Base-by-base conservation (phyloP, 768 basidiomycete species). In the Phanerochaete sordida region DNA sequence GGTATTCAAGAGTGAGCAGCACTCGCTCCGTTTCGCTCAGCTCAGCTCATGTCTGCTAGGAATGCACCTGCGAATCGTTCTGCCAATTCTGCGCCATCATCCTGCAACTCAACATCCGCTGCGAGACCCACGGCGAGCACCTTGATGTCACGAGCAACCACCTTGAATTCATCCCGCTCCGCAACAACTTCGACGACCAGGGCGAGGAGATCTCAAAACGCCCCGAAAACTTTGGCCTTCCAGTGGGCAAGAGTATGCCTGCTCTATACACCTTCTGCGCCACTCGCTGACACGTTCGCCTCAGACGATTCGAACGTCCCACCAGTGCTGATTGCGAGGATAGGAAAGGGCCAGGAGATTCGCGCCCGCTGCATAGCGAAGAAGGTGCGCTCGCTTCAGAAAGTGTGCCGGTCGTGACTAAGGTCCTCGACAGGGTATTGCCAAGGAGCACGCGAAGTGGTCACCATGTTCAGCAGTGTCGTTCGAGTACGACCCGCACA, bases 401-500 rank as follows among this genome's bases (percentile, higher is more conserved):
- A 43, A 11, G 8, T 43, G 19, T 11, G 19, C 19, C 33, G n/a
- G 33, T 35, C 55, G 27, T 63, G 54, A 30, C 19, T 19, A 12
- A 19, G 7, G 7, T 43, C 39, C 60, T 48, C 56, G 33, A 23
- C 68, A 98, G 96, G 96, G 96, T 44, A 88, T 97, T 61, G 94
- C 96, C 3, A 98, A 98, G 78, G 94, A 97, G 72, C 97, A 99
- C 70, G 95, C 97, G 13, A 99, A 99, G 76, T 99, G 96, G 93
- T 96, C 94, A 0, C 96, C 97, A 13, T 91, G 95, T 61, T 91
- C 94, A 1, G 94, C 97, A 8, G 88, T 99, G 19, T 85, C 88
- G 8, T 98, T 96, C 64, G 97, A 99, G 76, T 99, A 99, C 64
- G 97, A 99, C 73, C 97, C 97, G 13, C 83, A 98, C 79, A 99